These are phyloP conservation scores for Psidium guajava DNA, from an alignment of 345 rosid genomes.

Conservation along the genomic window DNA sequence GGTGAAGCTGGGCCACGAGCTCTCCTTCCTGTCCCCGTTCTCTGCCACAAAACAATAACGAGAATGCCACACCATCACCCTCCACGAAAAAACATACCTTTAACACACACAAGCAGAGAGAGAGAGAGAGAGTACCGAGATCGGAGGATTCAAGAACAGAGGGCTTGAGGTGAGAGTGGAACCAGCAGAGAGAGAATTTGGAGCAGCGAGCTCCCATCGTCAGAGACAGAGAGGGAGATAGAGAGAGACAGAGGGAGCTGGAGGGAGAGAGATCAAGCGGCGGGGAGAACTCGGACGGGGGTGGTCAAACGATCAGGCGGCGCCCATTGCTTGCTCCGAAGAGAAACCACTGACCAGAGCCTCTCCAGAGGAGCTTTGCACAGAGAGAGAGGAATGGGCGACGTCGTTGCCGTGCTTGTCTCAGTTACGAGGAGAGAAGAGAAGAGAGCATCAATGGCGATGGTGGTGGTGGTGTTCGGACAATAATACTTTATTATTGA, in stretches of 20 bases:
- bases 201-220: conserved; percentile 71
- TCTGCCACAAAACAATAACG: conserved; percentile 19
- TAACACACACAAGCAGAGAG: neutral
- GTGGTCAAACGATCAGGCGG: conserved; percentile 1
- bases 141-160: conserved; percentile 58
- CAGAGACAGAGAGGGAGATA: neutral
- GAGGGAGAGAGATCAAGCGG: neutral
- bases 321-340: neutral
- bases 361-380: neutral
- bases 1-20: conserved; percentile 56
- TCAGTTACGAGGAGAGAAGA: neutral
- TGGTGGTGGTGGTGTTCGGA: neutral
- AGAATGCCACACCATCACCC: neutral
- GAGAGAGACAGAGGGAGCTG: neutral
- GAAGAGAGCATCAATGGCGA: neutral
- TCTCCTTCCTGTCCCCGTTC: conserved; percentile 42
- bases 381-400: neutral
- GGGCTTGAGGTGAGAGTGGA: conserved; percentile 49
- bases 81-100: neutral
- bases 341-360: neutral
- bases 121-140: conserved; percentile 34
- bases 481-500: neutral
- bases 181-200: conserved; percentile 63
- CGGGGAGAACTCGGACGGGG: neutral
- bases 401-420: neutral